phyloP scores from a whole-genome alignment of 805 yeast species.

The Lachancea sp. region DNA sequence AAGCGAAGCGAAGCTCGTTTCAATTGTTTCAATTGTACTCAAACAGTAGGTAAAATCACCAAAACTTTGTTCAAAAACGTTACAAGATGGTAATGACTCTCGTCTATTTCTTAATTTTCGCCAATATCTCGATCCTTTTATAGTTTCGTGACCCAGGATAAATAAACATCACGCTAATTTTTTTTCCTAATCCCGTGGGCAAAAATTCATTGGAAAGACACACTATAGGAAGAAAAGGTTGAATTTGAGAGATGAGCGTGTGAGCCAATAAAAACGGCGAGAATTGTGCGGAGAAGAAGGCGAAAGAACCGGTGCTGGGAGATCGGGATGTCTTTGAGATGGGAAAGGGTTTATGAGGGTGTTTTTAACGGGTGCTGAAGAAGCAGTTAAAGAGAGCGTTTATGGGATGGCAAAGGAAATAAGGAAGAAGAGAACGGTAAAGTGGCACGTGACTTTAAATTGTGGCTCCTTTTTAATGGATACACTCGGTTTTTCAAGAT shows the following conservation, averaged over 20 bases:
- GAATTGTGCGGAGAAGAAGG: not conserved
- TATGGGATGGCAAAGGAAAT: no score
- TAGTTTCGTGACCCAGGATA: not conserved
- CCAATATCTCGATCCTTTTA: not conserved
- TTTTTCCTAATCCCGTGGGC: conserved; percentile 3
- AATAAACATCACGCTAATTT: not conserved
- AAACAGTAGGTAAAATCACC: not conserved
- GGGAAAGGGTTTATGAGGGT: no score
- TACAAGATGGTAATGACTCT: no score
- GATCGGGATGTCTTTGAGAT: no score
- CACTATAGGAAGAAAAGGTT: not conserved
- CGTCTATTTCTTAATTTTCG: no score
- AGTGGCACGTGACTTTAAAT: no score
- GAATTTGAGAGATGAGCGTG: not conserved
- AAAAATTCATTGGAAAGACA: not conserved
- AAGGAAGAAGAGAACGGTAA: no score
- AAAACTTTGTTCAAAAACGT: not conserved
- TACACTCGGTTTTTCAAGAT: no score
- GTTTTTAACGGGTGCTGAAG: no score
- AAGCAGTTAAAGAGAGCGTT: no score
- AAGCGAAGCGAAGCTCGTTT: no score
- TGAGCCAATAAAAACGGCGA: not conserved
- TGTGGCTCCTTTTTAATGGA: no score
- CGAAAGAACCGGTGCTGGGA: not conserved
- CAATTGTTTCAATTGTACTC: not conserved